Evolutionary conservation across 345 rosid species (phyloP), one percentile per base, ranked within the genome.

Genomic region (Pistacia atlantica): DNA sequence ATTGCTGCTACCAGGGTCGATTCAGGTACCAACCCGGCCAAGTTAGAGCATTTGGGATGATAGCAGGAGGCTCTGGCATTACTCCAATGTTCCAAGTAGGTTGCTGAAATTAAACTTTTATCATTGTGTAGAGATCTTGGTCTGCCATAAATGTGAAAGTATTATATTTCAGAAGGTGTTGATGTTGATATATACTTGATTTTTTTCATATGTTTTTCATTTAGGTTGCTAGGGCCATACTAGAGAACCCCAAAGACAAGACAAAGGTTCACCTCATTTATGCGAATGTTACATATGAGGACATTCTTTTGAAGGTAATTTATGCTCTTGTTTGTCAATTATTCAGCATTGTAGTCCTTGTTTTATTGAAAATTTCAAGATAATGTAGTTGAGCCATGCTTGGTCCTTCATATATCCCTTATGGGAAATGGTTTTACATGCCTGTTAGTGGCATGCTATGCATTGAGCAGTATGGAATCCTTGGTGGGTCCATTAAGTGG

Each of bases 21-120:
- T 96, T 96, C 80, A 92, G 72, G 87, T 96, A 93, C 82, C 97
- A 87, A 73, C 88, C 97, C 14, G 95, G 94, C 69, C 86, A 90
- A 85, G 93, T 90, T 83, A 91, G 95, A 82, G 99, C 93, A 73
- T 92, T 94, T 62, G 99, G 99, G 71, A 97, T 97, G 98, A 80
- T 92, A 80, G 97, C 97, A 65, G 99, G 99, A 73, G 99, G 99
- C 61, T 89, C 99, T 78, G 99, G 99, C 81, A 97, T 97, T 80
- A 94, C 99, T 80, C 99, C 98, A 31, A 97, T 94, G 99, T 97
- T 90, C 88, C 99, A 97, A 86, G 99, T 94, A 75, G 71, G 86
- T 60, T 63, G 64, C 79, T 59, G 12, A 45, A 46, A 56, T 25
- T 17, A 55, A 20, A 14, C 42, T 68, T 64, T 54, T 65, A 62